These are phyloP conservation scores for Ophiognomonia clavigignenti-juglandacearum DNA, from an alignment of 2,329 filamentous ascomycete species.

Conservation along the genomic window DNA sequence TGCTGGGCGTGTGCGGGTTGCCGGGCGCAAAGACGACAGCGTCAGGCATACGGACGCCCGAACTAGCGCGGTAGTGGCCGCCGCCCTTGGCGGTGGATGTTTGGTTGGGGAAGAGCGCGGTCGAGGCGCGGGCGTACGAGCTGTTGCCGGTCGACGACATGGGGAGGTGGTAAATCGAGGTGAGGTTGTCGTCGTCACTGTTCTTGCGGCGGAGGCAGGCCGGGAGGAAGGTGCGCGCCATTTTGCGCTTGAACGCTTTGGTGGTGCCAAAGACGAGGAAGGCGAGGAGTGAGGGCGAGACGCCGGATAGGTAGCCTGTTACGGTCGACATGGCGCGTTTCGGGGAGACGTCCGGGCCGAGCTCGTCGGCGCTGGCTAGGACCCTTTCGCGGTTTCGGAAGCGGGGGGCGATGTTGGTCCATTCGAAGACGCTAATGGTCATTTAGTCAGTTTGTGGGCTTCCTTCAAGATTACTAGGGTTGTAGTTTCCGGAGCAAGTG, in stretches of 20 bases:
- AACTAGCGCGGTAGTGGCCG: background rate
- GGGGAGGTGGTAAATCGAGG: background rate
- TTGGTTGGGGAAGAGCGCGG: background rate
- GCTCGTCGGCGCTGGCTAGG: conserved; percentile 29
- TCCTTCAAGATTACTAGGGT: background rate
- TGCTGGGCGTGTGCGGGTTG: background rate
- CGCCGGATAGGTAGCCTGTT: conserved; percentile 23
- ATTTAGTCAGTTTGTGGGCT: background rate
- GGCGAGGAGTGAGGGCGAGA: conserved; percentile 20
- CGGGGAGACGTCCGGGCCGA: conserved; percentile 8
- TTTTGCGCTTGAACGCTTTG: conserved; percentile 20
- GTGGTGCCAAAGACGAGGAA: conserved; percentile 24
- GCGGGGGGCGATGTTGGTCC: conserved; percentile 6
- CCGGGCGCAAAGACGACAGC: background rate
- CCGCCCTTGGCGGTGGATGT: background rate
- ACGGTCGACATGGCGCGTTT: conserved; percentile 12
- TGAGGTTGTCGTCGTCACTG: conserved; percentile 2
- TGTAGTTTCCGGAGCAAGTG: background rate
- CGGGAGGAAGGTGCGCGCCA: conserved; percentile 18
- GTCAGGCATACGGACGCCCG: background rate
- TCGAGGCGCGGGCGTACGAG: background rate
- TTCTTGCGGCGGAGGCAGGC: background rate
- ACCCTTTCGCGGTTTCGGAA: conserved; percentile 19
- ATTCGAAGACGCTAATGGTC: conserved; percentile 8
- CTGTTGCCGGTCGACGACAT: background rate